Evolutionary conservation across 225 moss, liverwort and hornwort genomes (phyloP), one percentile per base, ranked within the genome.

Genomic region (Takakia lepidozioides): DNA sequence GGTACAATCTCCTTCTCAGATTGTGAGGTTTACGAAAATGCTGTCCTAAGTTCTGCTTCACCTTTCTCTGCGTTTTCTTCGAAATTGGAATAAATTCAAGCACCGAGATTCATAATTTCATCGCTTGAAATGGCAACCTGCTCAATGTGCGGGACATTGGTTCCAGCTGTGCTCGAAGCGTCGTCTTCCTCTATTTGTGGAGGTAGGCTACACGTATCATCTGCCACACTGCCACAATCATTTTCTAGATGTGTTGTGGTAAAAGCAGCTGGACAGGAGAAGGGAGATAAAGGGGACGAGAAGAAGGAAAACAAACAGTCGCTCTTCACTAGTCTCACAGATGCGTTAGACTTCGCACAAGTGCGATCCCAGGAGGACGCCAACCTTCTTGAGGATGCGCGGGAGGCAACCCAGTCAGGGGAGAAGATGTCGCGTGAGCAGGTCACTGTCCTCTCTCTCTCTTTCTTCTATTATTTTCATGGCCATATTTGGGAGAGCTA

Each of bases 401-500:
- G 86, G 6, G 47, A 58, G 15, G 73, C 84, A 18, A 95, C 90
- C 13, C 66, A 76, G 52, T 61, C 67, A 7, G 93, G 90, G 14
- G 86, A 78, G 19, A 59, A 51, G 54, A 95, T 95, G 93, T 72
- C 68, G 10, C 65, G 72, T 43, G 93, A 95, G 55, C 93, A 95
- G 82, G 93, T 93, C n/a, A n/a, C n/a, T n/a, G n/a, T n/a, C n/a
- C n/a, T n/a, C n/a, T n/a, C n/a, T n/a, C n/a, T n/a, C n/a, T n/a
- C n/a, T n/a, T n/a, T n/a, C n/a, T n/a, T n/a, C n/a, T n/a, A n/a
- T n/a, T n/a, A n/a, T n/a, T n/a, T n/a, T n/a, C n/a, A n/a, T n/a
- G n/a, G n/a, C n/a, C n/a, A n/a, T n/a, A n/a, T n/a, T n/a, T n/a
- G n/a, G n/a, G n/a, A n/a, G n/a, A n/a, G n/a, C n/a, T n/a, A n/a